phyloP scores from a whole-genome alignment of 257 asterid species.

The Penstemon barbatus region DNA sequence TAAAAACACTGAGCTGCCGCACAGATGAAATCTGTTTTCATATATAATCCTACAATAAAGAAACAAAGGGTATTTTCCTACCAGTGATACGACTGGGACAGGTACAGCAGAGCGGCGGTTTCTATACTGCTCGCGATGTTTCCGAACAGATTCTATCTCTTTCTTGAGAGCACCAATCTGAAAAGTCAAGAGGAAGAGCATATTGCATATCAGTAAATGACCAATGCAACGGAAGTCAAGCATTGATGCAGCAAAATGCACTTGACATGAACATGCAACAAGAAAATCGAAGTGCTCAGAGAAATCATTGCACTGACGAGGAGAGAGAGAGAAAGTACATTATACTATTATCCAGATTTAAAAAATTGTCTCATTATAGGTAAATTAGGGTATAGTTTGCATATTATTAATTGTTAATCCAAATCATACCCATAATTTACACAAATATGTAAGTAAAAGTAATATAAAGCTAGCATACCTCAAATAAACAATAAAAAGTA shows the following conservation, averaged over 20 bases:
- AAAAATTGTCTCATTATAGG: constrained; percentile 13
- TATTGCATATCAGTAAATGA: constrained; percentile 28
- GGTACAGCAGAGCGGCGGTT: constrained; percentile 71
- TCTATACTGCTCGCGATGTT: constrained; percentile 94
- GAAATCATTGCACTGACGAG: constrained; percentile 14
- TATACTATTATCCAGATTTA: background rate
- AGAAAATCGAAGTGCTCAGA: constrained; percentile 18
- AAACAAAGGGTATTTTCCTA: constrained; percentile 37
- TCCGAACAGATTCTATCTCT: constrained; percentile 95
- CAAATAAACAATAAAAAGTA: background rate
- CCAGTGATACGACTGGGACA: constrained; percentile 96
- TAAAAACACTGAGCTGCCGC: constrained; percentile 11
- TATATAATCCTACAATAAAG: constrained; percentile 4
- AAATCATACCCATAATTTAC: background rate
- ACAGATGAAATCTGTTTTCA: background rate
- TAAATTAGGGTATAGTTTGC: background rate
- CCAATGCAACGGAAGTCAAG: constrained; percentile 22
- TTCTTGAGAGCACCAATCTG: constrained; percentile 86
- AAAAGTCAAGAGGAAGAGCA: constrained; percentile 25
- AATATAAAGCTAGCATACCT: background rate
- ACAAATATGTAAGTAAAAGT: background rate
- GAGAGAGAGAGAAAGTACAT: constrained; percentile 6
- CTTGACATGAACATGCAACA: constrained; percentile 13
- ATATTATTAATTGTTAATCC: background rate
- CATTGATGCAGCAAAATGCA: constrained; percentile 18